Evolutionary conservation across 257 asterid species (phyloP).

Genomic region (Buddleja alternifolia): DNA sequence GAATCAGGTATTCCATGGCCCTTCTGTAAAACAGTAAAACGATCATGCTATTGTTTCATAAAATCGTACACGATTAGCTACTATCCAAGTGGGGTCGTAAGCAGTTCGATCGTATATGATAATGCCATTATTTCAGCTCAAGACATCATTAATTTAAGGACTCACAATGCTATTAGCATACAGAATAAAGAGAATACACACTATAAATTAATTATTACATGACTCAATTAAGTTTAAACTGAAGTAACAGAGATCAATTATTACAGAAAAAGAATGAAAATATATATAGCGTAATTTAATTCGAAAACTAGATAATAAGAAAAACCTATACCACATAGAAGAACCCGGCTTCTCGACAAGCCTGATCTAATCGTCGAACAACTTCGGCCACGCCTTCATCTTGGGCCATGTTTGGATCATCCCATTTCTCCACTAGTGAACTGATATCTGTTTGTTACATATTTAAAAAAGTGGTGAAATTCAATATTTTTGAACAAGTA

Average conservation of each 20-base stretch:
- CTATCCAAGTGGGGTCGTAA: too few relatives aligned
- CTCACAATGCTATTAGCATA: background rate
- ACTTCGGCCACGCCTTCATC: constrained; percentile 69
- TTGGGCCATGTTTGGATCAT: constrained; percentile 61
- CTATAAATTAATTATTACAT: background rate
- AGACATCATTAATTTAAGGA: too few relatives aligned
- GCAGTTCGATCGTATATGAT: too few relatives aligned
- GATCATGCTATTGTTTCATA: background rate
- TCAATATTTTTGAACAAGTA: background rate
- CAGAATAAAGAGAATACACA: background rate
- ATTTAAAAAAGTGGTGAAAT: background rate
- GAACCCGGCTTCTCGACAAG: constrained; percentile 86
- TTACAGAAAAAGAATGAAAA: background rate
- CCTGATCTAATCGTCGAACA: constrained; percentile 66
- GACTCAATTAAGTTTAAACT: background rate
- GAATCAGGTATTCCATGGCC: constrained; percentile 88
- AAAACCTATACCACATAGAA: constrained; percentile 65
- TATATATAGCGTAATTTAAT: background rate
- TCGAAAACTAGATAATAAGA: background rate
- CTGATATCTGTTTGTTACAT: constrained; percentile 62
- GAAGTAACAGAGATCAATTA: background rate
- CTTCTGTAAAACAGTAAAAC: constrained; percentile 48
- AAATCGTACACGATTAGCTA: too few relatives aligned
- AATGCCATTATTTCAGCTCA: too few relatives aligned
- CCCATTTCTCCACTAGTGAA: constrained; percentile 71